phyloP scores from a whole-genome alignment of 2,329 filamentous ascomycete species.

The Cadophora luteo-olivacea region DNA sequence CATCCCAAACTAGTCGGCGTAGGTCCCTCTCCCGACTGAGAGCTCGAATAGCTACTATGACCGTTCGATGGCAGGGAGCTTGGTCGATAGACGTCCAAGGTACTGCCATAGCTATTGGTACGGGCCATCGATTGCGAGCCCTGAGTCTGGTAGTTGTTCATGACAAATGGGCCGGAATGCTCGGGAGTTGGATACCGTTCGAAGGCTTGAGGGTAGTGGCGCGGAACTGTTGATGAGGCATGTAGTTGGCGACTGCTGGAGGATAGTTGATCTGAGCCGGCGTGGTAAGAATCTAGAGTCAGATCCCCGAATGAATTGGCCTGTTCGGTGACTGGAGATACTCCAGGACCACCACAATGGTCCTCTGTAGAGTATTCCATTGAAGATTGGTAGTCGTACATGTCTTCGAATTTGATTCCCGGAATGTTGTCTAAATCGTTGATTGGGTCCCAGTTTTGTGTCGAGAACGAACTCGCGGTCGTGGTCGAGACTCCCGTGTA shows the following conservation, averaged over 20 bases:
- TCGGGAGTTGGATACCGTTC: not conserved
- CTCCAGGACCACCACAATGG: not conserved
- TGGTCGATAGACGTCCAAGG: not conserved
- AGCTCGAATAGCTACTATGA: not conserved
- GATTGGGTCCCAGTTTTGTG: not conserved
- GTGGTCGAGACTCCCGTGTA: not conserved
- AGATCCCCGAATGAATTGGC: not conserved
- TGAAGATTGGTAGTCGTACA: not conserved
- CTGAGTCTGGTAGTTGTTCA: not conserved
- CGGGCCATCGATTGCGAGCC: not conserved
- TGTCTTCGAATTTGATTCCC: not conserved
- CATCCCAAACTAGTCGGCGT: conserved; percentile 34
- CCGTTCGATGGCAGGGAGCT: not conserved
- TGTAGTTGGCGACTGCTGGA: not conserved
- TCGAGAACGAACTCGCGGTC: not conserved
- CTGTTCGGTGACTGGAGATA: not conserved
- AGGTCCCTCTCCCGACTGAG: not conserved
- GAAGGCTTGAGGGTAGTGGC: not conserved
- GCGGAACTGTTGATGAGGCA: not conserved
- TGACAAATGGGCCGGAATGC: not conserved
- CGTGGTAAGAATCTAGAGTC: not conserved
- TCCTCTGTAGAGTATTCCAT: not conserved
- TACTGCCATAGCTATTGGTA: not conserved
- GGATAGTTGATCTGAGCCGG: not conserved
- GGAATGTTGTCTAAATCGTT: not conserved